phyloP scores from a whole-genome alignment of 2,329 filamentous ascomycete genomes.

The Calonectria fujianensis region DNA sequence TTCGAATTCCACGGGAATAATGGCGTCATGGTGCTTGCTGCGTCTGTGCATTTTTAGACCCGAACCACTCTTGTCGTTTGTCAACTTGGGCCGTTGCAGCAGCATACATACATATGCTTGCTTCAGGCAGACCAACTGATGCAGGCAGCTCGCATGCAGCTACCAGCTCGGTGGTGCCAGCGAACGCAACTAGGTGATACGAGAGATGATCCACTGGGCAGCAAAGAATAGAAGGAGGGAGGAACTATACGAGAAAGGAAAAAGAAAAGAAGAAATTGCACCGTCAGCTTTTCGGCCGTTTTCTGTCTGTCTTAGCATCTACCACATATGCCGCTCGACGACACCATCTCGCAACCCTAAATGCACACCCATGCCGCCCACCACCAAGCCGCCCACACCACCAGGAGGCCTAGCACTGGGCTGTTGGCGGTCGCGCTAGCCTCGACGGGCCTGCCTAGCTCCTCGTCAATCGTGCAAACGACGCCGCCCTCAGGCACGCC shows the following conservation, averaged over 20 bases:
- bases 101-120: conserved; percentile 1
- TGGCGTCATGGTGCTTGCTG: neutral
- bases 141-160: conserved; percentile 16
- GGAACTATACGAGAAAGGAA: conserved; percentile 8
- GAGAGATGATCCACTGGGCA: conserved; percentile 6
- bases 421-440: conserved; percentile 5
- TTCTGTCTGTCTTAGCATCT: neutral
- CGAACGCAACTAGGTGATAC: neutral
- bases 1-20: conserved; percentile 18
- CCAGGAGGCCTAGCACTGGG: neutral
- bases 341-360: conserved; percentile 15
- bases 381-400: conserved; percentile 8
- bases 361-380: conserved; percentile 6
- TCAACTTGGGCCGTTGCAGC: neutral
- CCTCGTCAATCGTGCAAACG: conserved; percentile 34
- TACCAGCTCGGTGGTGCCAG: conserved; percentile 3
- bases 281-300: conserved; percentile 5
- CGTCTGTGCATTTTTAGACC: too few relatives aligned
- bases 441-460: conserved; percentile 21
- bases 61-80: neutral
- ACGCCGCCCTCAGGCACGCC: conserved; percentile 25
- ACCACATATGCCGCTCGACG: neutral
- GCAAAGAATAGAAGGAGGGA: neutral
- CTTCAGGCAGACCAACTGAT: conserved; percentile 18
- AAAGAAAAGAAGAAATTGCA: neutral